A percentile compares a stretch with the other conserved stretches of the same genome.
Conservation (phyloP, 345 rosid species). For the Rhizophora apiculata region DNA sequence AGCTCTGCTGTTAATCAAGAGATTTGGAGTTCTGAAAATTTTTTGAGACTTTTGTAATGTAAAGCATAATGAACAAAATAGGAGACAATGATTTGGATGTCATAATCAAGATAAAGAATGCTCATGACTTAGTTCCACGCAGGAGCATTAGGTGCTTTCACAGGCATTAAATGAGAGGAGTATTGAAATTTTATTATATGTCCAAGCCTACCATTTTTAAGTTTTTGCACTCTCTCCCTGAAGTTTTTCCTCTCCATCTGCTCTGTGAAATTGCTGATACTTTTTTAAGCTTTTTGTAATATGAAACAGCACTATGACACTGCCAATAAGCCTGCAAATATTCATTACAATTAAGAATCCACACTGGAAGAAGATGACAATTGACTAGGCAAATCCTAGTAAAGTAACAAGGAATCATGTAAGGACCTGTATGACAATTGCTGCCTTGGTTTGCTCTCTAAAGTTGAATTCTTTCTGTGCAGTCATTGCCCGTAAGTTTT, state of each 20-base stretch:
- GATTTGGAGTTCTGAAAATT: too few species aligned
- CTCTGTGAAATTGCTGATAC: constrained; percentile 41
- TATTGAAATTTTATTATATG: constrained; percentile 4
- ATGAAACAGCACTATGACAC: constrained; percentile 42
- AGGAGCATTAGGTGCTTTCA: neutral
- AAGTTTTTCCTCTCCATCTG: constrained; percentile 38
- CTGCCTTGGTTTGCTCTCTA: constrained; percentile 40
- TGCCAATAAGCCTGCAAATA: constrained; percentile 59
- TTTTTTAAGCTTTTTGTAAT: constrained; percentile 42
- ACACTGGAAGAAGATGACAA: constrained; percentile 17
- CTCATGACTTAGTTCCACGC: neutral
- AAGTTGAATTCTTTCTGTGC: constrained; percentile 42
- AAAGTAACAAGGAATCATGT: constrained; percentile 1
- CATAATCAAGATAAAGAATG: neutral
- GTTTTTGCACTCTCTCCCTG: constrained; percentile 30
- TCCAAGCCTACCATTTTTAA: constrained; percentile 37
- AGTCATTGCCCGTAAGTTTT: constrained; percentile 38
- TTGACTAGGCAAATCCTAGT: neutral
- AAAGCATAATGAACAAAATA: neutral
- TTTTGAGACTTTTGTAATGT: neutral
- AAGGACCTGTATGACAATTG: constrained; percentile 56
- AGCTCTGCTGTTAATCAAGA: too few species aligned
- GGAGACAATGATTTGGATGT: neutral
- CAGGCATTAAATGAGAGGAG: neutral
- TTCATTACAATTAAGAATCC: constrained; percentile 13